These are phyloP conservation scores for Alternaria sp. DNA, from an alignment of 2,329 filamentous ascomycete species.

Conservation along the genomic window DNA sequence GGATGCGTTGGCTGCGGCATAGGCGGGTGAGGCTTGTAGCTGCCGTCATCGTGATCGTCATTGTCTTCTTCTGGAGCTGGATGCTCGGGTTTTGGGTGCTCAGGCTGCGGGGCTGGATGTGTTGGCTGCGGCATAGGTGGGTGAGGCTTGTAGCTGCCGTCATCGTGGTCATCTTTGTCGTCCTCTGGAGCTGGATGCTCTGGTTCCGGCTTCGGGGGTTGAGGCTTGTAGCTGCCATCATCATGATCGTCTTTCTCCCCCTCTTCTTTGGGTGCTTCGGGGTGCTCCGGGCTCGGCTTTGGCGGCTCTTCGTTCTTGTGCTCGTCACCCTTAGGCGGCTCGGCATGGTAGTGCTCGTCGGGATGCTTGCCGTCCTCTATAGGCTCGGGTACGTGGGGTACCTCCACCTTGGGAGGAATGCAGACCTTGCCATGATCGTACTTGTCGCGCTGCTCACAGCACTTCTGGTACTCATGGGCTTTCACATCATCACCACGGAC, in stretches of 20 bases:
- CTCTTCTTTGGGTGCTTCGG: background rate
- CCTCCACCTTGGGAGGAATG: background rate
- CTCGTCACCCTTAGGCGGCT: background rate
- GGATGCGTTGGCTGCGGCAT: too few relatives aligned
- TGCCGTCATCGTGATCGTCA: background rate
- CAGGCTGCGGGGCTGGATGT: background rate
- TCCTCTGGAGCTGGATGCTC: background rate
- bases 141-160: background rate
- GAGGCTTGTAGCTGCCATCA: background rate
- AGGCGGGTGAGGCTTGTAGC: too few relatives aligned
- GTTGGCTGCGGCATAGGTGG: background rate
- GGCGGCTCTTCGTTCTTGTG: too few relatives aligned
- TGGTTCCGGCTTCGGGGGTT: background rate
- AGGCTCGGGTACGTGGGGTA: background rate
- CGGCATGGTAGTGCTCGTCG: too few relatives aligned
- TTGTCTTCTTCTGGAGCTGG: background rate
- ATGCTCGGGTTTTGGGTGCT: background rate
- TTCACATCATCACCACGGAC: conserved; percentile 11
- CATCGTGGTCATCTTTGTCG: too few relatives aligned
- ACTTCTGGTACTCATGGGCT: conserved; percentile 12
- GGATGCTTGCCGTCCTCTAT: too few relatives aligned
- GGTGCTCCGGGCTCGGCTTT: background rate
- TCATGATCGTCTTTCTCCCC: background rate
- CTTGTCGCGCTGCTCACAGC: conserved; percentile 5
- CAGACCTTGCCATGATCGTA: conserved; percentile 1